These are phyloP conservation scores for Tylopilus sp. DNA, from an alignment of 1,284 basidiomycete species.

Conservation along the genomic window DNA sequence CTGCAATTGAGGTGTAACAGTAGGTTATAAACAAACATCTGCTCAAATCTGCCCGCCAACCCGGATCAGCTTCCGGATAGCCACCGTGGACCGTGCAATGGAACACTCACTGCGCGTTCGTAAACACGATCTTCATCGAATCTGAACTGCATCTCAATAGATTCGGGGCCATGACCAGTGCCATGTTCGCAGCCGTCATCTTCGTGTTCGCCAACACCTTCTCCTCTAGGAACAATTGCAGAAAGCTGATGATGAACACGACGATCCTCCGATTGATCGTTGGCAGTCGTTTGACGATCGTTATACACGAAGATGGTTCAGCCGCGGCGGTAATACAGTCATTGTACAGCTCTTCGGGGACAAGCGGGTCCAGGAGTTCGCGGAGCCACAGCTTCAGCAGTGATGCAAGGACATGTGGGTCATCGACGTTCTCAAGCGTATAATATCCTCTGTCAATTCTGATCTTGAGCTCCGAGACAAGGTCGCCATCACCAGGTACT, in stretches of 20 bases:
- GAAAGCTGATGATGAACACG: constrained; percentile 82
- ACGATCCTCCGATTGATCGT: constrained; percentile 81
- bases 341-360: constrained; percentile 84
- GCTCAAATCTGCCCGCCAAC: constrained; percentile 61
- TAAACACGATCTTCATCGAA: constrained; percentile 81
- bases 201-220: constrained; percentile 71
- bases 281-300: constrained; percentile 73
- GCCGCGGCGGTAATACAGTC: constrained; percentile 74
- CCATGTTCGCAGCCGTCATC: constrained; percentile 80
- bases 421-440: constrained; percentile 80
- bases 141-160: constrained; percentile 79
- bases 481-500: constrained; percentile 82
- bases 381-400: constrained; percentile 90
- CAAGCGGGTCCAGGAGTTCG: constrained; percentile 83
- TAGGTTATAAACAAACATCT: constrained; percentile 82
- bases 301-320: constrained; percentile 65
- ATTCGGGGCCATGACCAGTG: constrained; percentile 87
- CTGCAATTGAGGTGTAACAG: constrained; percentile 74
- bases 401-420: constrained; percentile 84
- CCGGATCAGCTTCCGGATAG: constrained; percentile 7
- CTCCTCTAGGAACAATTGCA: constrained; percentile 82
- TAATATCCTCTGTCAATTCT: constrained; percentile 90
- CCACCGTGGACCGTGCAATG: background rate
- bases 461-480: constrained; percentile 79
- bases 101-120: constrained; percentile 74